A percentile compares a stretch with the other conserved stretches of the same genome.
Conservation (phyloP, 306 rosid genomes). For the Quercus alba region DNA sequence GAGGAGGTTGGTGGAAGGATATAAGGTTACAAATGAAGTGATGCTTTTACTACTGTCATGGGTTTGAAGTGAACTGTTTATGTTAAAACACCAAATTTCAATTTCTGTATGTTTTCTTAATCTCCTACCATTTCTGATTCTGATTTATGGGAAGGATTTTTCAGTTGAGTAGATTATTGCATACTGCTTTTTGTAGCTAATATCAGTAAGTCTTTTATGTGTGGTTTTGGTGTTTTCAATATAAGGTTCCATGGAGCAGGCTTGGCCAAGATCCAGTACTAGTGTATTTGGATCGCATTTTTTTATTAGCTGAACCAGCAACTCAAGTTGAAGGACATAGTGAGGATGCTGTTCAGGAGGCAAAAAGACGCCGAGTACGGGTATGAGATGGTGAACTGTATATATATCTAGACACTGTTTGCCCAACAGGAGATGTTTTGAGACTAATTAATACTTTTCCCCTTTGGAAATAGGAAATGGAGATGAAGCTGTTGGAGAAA, state of each 20-base stretch:
- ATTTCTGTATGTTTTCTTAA: not conserved
- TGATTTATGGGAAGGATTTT: not conserved
- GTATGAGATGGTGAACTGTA: constrained; percentile 32
- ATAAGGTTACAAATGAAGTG: not conserved
- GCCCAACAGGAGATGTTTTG: constrained; percentile 7
- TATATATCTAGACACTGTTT: constrained; percentile 4
- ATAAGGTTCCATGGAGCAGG: constrained; percentile 98
- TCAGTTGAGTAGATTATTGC: not conserved
- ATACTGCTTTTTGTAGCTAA: not conserved
- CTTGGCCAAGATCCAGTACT: constrained; percentile 98
- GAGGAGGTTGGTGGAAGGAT: not conserved
- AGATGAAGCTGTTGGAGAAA: constrained; percentile 79
- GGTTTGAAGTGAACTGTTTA: not conserved
- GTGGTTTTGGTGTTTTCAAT: constrained; percentile 14
- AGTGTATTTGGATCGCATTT: constrained; percentile 87
- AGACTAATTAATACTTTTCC: constrained; percentile 14
- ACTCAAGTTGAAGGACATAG: constrained; percentile 79
- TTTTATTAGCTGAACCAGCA: constrained; percentile 94
- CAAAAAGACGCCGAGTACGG: constrained; percentile 77
- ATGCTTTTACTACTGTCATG: not conserved
- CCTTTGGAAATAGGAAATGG: constrained; percentile 78
- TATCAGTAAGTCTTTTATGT: constrained; percentile 17
- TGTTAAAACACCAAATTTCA: not conserved
- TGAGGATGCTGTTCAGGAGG: constrained; percentile 90
- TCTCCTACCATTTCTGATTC: not conserved